These are phyloP conservation scores for Penicillium sp. DNA, from an alignment of 2,329 filamentous ascomycete genomes.

Conservation along the genomic window DNA sequence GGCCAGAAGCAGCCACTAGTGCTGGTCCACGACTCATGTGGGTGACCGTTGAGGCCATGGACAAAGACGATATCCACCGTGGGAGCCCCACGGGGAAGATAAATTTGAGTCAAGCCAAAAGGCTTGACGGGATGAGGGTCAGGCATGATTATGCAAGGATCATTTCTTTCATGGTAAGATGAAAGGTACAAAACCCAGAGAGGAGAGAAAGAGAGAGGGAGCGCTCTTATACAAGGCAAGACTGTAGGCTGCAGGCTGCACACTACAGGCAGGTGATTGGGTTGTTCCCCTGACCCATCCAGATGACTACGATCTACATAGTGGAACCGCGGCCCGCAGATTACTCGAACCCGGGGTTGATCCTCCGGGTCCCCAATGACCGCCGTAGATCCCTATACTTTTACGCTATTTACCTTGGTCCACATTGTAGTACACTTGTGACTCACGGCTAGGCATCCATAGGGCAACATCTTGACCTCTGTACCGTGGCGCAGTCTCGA, in stretches of 20 bases:
- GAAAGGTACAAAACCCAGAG: neutral
- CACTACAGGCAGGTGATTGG: constrained; percentile 14
- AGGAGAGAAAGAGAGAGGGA: neutral
- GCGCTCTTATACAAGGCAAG: constrained; percentile 11
- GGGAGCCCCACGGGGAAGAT: constrained; percentile 33
- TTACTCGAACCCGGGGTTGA: neutral
- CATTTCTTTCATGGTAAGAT: constrained; percentile 2
- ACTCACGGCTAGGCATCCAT: too few species aligned
- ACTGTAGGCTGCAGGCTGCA: constrained; percentile 1
- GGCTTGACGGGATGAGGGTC: constrained; percentile 29
- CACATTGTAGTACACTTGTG: too few species aligned
- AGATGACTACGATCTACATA: constrained; percentile 11
- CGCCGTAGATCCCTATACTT: too few species aligned
- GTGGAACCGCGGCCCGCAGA: neutral
- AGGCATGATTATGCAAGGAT: constrained; percentile 17
- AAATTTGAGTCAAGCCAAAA: constrained; percentile 42
- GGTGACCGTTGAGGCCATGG: constrained; percentile 64
- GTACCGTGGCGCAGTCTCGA: too few species aligned
- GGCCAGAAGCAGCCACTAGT: constrained; percentile 61
- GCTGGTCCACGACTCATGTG: constrained; percentile 58
- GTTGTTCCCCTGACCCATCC: constrained; percentile 14
- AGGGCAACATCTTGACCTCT: too few species aligned
- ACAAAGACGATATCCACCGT: constrained; percentile 59
- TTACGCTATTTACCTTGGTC: too few species aligned
- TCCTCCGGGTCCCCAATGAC: too few species aligned